Percentiles rank a stretch among this genome's conserved stretches.
These are phyloP conservation scores for Phyllostachys edulis DNA, from an alignment of 176 grass and related monocot species.

Conservation along the genomic window DNA sequence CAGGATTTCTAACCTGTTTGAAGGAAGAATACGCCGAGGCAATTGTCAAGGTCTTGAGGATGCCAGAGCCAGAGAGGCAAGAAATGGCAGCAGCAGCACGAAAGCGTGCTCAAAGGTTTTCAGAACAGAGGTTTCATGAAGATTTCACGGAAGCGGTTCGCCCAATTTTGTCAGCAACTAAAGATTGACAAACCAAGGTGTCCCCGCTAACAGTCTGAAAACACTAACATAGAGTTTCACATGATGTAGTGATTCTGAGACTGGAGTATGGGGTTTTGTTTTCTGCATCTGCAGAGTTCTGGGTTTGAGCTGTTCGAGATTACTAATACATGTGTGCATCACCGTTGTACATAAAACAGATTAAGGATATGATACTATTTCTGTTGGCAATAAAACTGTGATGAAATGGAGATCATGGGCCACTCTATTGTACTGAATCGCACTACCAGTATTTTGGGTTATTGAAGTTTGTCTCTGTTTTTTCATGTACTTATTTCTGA, in stretches of 20 bases:
- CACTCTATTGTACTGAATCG: not conserved
- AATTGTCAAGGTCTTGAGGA: slow-evolving; percentile 66
- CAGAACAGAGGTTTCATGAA: slow-evolving; percentile 65
- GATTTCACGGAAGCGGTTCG: slow-evolving; percentile 61
- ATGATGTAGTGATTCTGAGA: not conserved
- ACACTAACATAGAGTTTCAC: slow-evolving; percentile 9
- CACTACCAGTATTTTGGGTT: not conserved
- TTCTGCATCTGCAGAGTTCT: not conserved
- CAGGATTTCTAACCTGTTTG: slow-evolving; percentile 67
- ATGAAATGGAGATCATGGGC: not conserved
- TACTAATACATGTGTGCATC: not conserved
- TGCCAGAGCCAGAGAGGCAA: slow-evolving; percentile 64
- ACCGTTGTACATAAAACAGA: slow-evolving; percentile 20
- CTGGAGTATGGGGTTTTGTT: not conserved
- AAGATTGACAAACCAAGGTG: not conserved
- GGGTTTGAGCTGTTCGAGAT: not conserved
- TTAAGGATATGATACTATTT: not conserved
- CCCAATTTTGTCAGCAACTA: slow-evolving; percentile 40
- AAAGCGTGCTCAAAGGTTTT: slow-evolving; percentile 84
- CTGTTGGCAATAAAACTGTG: too few relatives aligned
- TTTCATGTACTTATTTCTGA: not conserved
- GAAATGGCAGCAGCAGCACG: slow-evolving; percentile 60
- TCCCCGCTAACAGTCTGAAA: not conserved
- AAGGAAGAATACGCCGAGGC: slow-evolving; percentile 75
- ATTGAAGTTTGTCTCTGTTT: not conserved